Evolutionary conservation across 805 yeast genomes (phyloP).

Genomic region (Kazachstania viticola): DNA sequence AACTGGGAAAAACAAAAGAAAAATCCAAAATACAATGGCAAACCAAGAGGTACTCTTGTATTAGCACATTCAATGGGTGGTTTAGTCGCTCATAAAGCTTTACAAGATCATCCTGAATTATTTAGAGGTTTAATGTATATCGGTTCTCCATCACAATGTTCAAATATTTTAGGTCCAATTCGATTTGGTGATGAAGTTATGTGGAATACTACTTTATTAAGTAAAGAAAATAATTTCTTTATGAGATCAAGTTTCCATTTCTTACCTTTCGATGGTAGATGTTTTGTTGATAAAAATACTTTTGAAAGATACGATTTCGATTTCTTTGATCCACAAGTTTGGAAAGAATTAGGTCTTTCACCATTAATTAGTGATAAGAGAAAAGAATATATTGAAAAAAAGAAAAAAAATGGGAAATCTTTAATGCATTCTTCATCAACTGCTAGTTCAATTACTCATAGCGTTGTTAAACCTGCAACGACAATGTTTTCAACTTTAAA

Average conservation of each 20-base stretch:
- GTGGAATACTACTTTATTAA: slow-evolving; percentile 59
- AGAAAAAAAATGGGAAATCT: slow-evolving; percentile 1
- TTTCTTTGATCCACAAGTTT: slow-evolving; percentile 66
- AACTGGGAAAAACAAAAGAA: slow-evolving; percentile 29
- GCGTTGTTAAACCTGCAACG: background rate
- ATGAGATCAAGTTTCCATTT: slow-evolving; percentile 80
- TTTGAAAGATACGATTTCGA: slow-evolving; percentile 53
- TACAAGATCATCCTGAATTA: slow-evolving; percentile 55
- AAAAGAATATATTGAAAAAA: slow-evolving; percentile 4
- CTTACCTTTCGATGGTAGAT: slow-evolving; percentile 62
- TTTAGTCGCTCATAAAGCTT: slow-evolving; percentile 64
- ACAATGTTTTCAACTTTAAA: slow-evolving; percentile 1
- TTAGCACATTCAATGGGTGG: slow-evolving; percentile 97
- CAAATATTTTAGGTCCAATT: slow-evolving; percentile 78
- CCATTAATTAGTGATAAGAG: slow-evolving; percentile 49
- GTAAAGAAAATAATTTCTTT: slow-evolving; percentile 74
- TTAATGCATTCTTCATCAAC: background rate
- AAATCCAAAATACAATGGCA: slow-evolving; percentile 2
- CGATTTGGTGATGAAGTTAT: slow-evolving; percentile 73
- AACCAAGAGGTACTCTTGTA: slow-evolving; percentile 49
- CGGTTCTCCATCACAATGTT: slow-evolving; percentile 76
- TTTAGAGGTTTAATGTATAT: slow-evolving; percentile 70
- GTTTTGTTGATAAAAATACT: slow-evolving; percentile 54
- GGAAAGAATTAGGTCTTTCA: slow-evolving; percentile 66
- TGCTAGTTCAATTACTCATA: background rate